Conservation (phyloP, 805 yeast genomes). For the Saccharomycopsis selenospora region DNA sequence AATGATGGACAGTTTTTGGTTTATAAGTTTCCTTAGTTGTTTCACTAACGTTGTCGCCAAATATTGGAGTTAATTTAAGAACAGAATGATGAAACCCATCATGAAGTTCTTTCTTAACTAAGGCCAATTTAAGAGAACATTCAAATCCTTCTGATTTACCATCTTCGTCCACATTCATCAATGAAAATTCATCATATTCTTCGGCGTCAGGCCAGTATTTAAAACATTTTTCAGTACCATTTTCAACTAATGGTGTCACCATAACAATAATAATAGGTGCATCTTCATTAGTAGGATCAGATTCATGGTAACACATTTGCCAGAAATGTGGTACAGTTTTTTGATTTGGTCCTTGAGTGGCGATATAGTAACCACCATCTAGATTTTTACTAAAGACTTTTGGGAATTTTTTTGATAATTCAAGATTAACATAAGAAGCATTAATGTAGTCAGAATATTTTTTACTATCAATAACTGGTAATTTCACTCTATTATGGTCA, state of each 20-base stretch:
- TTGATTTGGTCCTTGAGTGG: constrained; percentile 74
- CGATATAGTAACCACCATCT: constrained; percentile 40
- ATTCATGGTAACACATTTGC: constrained; percentile 68
- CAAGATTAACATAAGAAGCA: constrained; percentile 60
- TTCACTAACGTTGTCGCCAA: neutral
- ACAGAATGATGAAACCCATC: constrained; percentile 8
- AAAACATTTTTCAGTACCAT: constrained; percentile 65
- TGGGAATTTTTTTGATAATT: constrained; percentile 22
- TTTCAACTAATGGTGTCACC: constrained; percentile 72
- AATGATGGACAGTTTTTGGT: constrained; percentile 41
- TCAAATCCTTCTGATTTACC: constrained; percentile 11
- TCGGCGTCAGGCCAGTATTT: constrained; percentile 68
- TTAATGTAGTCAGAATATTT: constrained; percentile 59
- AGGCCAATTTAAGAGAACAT: constrained; percentile 8
- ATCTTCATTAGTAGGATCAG: constrained; percentile 49
- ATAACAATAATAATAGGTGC: constrained; percentile 48
- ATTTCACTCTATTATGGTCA: constrained; percentile 48
- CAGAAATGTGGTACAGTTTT: constrained; percentile 79
- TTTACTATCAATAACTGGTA: constrained; percentile 24
- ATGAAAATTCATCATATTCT: constrained; percentile 23
- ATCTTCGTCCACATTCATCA: constrained; percentile 12
- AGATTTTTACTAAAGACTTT: neutral
- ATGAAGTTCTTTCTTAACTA: neutral
- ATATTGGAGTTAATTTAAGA: constrained; percentile 9
- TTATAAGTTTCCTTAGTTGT: constrained; percentile 1